phyloP scores from a whole-genome alignment of 1,139 yeast genomes.

The Yamadazyma buinensis region DNA sequence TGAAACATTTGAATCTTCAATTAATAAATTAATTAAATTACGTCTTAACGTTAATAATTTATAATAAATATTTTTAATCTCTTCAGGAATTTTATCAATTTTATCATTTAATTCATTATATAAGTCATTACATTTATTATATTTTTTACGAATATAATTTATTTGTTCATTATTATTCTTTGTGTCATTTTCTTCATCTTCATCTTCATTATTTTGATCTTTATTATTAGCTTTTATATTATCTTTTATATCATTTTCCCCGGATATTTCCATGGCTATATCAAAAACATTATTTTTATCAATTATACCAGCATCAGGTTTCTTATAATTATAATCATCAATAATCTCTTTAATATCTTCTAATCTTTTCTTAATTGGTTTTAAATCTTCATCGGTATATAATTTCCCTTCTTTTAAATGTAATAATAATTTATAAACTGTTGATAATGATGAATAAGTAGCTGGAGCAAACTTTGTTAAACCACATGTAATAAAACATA shows the following conservation, averaged over 20 bases:
- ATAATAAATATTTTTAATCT: constrained; percentile 49
- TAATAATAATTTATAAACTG: constrained; percentile 76
- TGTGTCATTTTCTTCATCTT: constrained; percentile 8
- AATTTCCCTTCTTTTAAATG: constrained; percentile 79
- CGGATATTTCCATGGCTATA: too few relatives aligned
- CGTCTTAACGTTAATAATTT: constrained; percentile 38
- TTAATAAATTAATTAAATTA: constrained; percentile 29
- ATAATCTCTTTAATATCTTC: constrained; percentile 65
- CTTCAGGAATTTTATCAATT: constrained; percentile 54
- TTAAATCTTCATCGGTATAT: constrained; percentile 77
- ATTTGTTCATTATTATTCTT: constrained; percentile 54
- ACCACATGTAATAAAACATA: constrained; percentile 89
- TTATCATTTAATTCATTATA: constrained; percentile 49
- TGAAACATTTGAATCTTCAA: constrained; percentile 16
- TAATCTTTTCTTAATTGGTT: constrained; percentile 69
- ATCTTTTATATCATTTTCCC: constrained; percentile 14
- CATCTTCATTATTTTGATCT: constrained; percentile 9
- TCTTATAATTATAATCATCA: constrained; percentile 30
- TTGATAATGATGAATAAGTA: constrained; percentile 81
- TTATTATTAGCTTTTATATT: constrained; percentile 3
- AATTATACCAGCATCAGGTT: constrained; percentile 21
- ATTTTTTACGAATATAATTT: constrained; percentile 52
- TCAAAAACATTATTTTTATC: neutral
- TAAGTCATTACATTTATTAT: constrained; percentile 53
- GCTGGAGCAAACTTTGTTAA: constrained; percentile 88